Percentiles rank a stretch among this genome's conserved stretches.
These are phyloP conservation scores for Hygrophorus russula DNA, from an alignment of 768 basidiomycete species.

Conservation along the genomic window DNA sequence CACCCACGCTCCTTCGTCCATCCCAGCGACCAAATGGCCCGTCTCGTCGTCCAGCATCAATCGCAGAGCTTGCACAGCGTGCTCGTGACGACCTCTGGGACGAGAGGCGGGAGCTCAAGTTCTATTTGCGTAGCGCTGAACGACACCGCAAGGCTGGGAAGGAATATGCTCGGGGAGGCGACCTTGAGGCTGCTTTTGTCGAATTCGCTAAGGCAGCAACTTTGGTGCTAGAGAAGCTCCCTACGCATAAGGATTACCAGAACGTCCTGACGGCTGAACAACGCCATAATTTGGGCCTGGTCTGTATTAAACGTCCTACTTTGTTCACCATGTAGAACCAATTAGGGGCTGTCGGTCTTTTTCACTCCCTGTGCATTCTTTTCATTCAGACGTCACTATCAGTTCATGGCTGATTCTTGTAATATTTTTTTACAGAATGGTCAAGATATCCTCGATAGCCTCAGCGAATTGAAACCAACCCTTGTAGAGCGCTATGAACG, in stretches of 20 bases:
- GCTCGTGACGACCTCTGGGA: constrained; percentile 50
- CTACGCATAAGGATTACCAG: constrained; percentile 56
- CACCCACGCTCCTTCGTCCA: too few species aligned
- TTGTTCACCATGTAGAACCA: background rate
- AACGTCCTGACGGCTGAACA: constrained; percentile 44
- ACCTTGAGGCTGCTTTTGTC: constrained; percentile 65
- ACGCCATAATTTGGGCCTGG: constrained; percentile 55
- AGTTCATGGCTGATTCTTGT: constrained; percentile 7
- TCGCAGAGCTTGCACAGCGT: constrained; percentile 53
- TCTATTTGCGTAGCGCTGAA: constrained; percentile 57
- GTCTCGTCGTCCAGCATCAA: constrained; percentile 38
- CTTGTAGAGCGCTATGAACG: constrained; percentile 55
- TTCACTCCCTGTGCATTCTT: background rate
- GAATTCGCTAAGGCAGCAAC: constrained; percentile 65
- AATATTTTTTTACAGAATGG: constrained; percentile 42
- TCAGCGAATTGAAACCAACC: constrained; percentile 51
- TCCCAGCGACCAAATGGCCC: too few species aligned
- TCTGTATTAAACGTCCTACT: constrained; percentile 27
- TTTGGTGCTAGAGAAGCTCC: constrained; percentile 70
- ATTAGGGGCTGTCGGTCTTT: background rate
- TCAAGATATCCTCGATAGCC: constrained; percentile 57
- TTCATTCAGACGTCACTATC: background rate
- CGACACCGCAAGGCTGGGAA: constrained; percentile 46
- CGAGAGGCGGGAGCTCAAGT: constrained; percentile 47
- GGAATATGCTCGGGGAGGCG: constrained; percentile 31